phyloP scores from a whole-genome alignment of 495 filamentous ascomycete species.

The Aspergillus olivimuriae region DNA sequence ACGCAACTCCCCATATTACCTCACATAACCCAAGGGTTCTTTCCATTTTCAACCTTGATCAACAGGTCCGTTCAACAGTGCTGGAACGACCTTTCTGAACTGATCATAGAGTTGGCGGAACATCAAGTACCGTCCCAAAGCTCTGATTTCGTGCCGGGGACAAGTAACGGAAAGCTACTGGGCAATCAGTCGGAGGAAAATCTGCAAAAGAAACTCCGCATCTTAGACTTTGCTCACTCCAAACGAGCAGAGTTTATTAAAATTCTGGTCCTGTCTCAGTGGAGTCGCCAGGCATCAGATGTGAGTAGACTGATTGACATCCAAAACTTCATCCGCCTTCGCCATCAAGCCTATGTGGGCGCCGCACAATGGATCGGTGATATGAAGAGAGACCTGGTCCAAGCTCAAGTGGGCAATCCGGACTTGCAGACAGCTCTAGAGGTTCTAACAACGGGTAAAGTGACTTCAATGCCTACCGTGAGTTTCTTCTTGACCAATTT shows the following conservation, averaged over 20 bases:
- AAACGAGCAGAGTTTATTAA: constrained; percentile 78
- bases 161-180: constrained; percentile 44
- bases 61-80: constrained; percentile 74
- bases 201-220: constrained; percentile 67
- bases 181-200: constrained; percentile 61
- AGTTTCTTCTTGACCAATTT: too few relatives aligned
- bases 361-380: constrained; percentile 57
- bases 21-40: constrained; percentile 71
- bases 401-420: constrained; percentile 69
- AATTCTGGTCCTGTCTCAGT: constrained; percentile 77
- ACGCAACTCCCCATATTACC: constrained; percentile 60
- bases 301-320: constrained; percentile 83
- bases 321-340: constrained; percentile 58
- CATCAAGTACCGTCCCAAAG: constrained; percentile 47
- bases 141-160: constrained; percentile 13
- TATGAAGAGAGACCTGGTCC: constrained; percentile 59
- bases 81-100: constrained; percentile 65
- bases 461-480: constrained; percentile 71
- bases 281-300: constrained; percentile 70
- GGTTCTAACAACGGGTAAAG: constrained; percentile 67
- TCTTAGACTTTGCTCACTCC: constrained; percentile 65
- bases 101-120: constrained; percentile 63
- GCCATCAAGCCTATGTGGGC: constrained; percentile 49
- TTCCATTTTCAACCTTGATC: constrained; percentile 63
- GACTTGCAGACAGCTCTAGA: constrained; percentile 87